Percentiles rank a stretch among this genome's conserved stretches.
phyloP scores from a whole-genome alignment of 148 eudicot genomes.

The Rhododendron vialii region DNA sequence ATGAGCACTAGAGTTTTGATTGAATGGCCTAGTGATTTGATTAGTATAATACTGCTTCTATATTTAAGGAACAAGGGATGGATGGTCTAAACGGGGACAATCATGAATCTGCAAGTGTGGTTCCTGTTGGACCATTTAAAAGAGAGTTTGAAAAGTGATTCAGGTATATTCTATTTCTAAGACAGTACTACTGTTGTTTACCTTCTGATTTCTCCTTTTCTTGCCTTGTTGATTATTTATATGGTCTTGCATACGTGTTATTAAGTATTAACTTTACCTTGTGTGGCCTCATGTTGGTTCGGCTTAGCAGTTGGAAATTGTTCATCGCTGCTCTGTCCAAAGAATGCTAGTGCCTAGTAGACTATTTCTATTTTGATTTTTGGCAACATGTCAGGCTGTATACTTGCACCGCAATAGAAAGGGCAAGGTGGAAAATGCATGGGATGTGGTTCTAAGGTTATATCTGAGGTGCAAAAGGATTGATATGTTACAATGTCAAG shows the following conservation, averaged over 20 bases:
- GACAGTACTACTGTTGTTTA: neutral
- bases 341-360: too few species aligned
- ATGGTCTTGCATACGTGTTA: neutral
- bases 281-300: neutral
- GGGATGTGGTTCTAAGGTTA: neutral
- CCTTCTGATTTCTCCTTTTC: neutral
- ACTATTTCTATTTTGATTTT: neutral
- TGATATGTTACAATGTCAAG: neutral
- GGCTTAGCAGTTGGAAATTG: neutral
- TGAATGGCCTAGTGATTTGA: neutral
- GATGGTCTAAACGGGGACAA: slow-evolving; percentile 32
- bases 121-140: slow-evolving; percentile 53
- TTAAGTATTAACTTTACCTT: neutral
- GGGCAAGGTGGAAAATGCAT: neutral
- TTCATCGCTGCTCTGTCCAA: neutral
- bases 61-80: slow-evolving; percentile 52
- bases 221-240: neutral
- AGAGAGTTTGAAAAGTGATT: slow-evolving; percentile 52
- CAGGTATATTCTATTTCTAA: neutral
- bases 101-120: slow-evolving; percentile 47
- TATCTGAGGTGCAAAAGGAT: neutral
- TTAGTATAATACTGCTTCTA: neutral
- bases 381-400: neutral
- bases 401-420: neutral
- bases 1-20: neutral